Base-by-base conservation (phyloP, 2,329 filamentous ascomycete genomes). In the Metarhizium guizhouense region DNA sequence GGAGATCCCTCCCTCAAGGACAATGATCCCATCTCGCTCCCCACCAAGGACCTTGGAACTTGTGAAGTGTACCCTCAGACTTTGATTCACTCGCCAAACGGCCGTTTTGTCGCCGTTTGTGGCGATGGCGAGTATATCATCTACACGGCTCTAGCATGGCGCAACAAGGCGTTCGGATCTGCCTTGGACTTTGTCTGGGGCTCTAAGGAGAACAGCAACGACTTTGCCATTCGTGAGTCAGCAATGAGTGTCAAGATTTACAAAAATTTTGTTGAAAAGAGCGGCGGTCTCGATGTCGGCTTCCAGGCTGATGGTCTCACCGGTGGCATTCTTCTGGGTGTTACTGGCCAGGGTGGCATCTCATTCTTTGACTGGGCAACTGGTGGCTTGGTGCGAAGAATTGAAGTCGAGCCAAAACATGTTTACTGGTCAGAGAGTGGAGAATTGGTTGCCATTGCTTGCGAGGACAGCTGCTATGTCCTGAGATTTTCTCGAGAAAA, bases 111-210 rank as follows among this genome's bases (percentile, higher is more conserved):
- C 51, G 71, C 77, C 18, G 77, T 80, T 51, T 97, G 93, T 62
- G 94, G 94, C 62, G 94, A 99, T 69, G 94, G 94, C 59, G 94
- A 99, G 73, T 99, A 96, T 75, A 97, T 97, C 70, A 96, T 97
- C 66, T 97, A 97, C 76, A 97, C 94, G 32, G 92, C 94, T 55
- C 81, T 97, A 57, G 93, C 93, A 3, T 95, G 95, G 82, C 86
- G 94, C 69, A 97, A 99, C 74, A 96, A 97, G 76, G 91, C 91
- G 3, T 99, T 99, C 66, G 94, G 94, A 25, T 92, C 90, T 45
- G 94, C 93, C 6, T 76, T 97, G 53, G 94, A 99, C 73, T 99
- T 99, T 70, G 92, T 89, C 11, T 99, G 94, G 94, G 93, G 88
- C 0, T 90, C 89, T 48, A 96, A 96, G 73, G 93, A 96, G 57